Percentiles rank a stretch among this genome's conserved stretches.
Evolutionary conservation across 2,329 filamentous ascomycete species (phyloP).

Genomic region (Phyllosticta paracitricarpa): DNA sequence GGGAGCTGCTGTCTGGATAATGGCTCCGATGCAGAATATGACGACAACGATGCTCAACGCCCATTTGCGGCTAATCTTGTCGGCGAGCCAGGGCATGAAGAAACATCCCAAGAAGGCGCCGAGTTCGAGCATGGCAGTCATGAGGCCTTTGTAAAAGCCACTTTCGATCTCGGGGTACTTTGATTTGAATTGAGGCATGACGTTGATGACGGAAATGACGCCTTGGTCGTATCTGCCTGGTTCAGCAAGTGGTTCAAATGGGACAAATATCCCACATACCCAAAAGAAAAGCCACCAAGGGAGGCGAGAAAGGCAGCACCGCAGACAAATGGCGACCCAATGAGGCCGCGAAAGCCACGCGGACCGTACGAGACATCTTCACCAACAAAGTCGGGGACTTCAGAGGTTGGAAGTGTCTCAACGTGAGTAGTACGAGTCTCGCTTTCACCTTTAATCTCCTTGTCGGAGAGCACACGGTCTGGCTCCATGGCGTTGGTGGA

Average conservation of each 20-base stretch:
- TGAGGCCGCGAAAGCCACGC: constrained; percentile 22
- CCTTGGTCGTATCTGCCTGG: constrained; percentile 11
- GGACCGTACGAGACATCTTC: constrained; percentile 19
- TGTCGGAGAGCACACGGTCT: background rate
- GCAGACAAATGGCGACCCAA: constrained; percentile 32
- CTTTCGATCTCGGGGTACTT: constrained; percentile 24
- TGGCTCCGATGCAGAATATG: constrained; percentile 40
- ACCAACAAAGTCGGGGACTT: constrained; percentile 2
- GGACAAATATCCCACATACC: constrained; percentile 10
- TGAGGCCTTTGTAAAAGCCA: constrained; percentile 30
- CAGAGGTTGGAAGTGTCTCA: constrained; percentile 1
- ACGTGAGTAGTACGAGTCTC: background rate
- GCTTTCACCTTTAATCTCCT: background rate
- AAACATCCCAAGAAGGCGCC: constrained; percentile 31
- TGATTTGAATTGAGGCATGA: constrained; percentile 36
- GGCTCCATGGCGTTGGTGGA: background rate
- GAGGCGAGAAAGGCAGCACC: constrained; percentile 35
- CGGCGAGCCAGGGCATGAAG: constrained; percentile 29
- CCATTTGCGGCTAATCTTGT: constrained; percentile 35
- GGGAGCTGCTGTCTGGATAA: constrained; percentile 26
- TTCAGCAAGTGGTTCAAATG: background rate
- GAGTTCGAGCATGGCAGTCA: constrained; percentile 36
- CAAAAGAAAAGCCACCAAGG: constrained; percentile 33
- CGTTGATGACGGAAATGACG: constrained; percentile 33
- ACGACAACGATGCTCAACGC: constrained; percentile 29